Evolutionary conservation across 192 early-diverging fungal genomes (phyloP).

Genomic region (Coemansia sp.): DNA sequence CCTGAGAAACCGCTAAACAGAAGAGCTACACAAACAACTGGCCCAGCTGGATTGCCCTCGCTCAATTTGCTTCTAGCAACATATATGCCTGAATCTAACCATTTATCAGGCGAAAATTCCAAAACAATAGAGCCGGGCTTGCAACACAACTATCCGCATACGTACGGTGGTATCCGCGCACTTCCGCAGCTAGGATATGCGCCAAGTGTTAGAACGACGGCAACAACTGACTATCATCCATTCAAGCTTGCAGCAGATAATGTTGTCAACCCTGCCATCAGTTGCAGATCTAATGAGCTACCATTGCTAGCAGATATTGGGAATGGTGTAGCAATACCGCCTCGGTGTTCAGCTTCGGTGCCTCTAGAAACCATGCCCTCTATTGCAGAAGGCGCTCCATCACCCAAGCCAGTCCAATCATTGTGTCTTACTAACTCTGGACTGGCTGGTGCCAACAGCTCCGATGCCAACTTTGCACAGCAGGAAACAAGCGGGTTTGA

Average conservation of each 20-base stretch:
- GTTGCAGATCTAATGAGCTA: not conserved
- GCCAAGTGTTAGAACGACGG: constrained; percentile 17
- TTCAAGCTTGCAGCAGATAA: not conserved
- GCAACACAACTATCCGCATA: not conserved
- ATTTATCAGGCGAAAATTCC: not conserved
- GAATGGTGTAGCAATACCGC: not conserved
- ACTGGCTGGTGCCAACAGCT: not conserved
- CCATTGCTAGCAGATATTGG: not conserved
- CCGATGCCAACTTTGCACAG: not conserved
- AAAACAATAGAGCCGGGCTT: not conserved
- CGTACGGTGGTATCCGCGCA: not conserved
- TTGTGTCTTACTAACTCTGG: not conserved
- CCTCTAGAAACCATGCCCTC: not conserved
- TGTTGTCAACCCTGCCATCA: not conserved
- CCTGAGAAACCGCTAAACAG: not conserved
- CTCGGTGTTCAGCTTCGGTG: not conserved
- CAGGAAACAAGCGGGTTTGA: not conserved
- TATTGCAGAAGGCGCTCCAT: constrained; percentile 1
- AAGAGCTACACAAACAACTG: not conserved
- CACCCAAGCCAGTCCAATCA: constrained; percentile 6
- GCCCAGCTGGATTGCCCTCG: not conserved
- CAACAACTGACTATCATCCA: constrained; percentile 5
- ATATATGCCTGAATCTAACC: not conserved
- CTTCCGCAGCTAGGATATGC: constrained; percentile 10
- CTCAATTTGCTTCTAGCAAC: not conserved